A percentile compares a stretch with the other conserved stretches of the same genome.
These are phyloP conservation scores for Euphorbia schlechtendalii DNA, from an alignment of 441 rosid species.

Conservation along the genomic window DNA sequence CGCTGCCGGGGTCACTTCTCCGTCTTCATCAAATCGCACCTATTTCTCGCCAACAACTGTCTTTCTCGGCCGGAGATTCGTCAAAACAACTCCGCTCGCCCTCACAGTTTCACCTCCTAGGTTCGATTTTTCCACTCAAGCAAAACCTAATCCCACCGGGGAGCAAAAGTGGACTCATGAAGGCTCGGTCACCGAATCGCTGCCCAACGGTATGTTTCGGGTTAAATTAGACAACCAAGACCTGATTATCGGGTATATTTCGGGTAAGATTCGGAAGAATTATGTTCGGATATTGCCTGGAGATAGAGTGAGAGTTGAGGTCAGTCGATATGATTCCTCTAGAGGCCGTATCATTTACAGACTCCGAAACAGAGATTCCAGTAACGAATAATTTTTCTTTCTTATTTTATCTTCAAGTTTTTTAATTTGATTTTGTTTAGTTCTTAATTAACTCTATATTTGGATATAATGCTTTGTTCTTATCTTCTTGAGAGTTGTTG, in stretches of 20 bases:
- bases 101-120: not conserved
- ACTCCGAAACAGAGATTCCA: slow-evolving; percentile 31
- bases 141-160: slow-evolving; percentile 19
- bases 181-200: slow-evolving; percentile 74
- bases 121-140: not conserved
- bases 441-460: not conserved
- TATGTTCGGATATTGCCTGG: slow-evolving; percentile 76
- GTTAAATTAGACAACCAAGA: slow-evolving; percentile 66
- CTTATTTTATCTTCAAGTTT: not conserved
- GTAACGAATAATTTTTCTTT: not conserved
- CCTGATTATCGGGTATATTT: slow-evolving; percentile 68
- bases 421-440: not conserved
- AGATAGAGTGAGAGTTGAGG: slow-evolving; percentile 72
- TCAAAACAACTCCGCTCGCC: slow-evolving; percentile 2
- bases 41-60: not conserved
- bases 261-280: slow-evolving; percentile 81
- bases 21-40: slow-evolving; percentile 7
- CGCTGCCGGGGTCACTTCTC: not conserved
- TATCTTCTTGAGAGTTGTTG: not conserved
- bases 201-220: slow-evolving; percentile 86
- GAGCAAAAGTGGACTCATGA: slow-evolving; percentile 43
- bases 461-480: not conserved
- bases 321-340: slow-evolving; percentile 73
- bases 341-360: slow-evolving; percentile 72
- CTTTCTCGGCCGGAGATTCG: not conserved